These are phyloP conservation scores for Zizania palustris DNA, from an alignment of 202 grass and related monocot genomes.

Conservation along the genomic window DNA sequence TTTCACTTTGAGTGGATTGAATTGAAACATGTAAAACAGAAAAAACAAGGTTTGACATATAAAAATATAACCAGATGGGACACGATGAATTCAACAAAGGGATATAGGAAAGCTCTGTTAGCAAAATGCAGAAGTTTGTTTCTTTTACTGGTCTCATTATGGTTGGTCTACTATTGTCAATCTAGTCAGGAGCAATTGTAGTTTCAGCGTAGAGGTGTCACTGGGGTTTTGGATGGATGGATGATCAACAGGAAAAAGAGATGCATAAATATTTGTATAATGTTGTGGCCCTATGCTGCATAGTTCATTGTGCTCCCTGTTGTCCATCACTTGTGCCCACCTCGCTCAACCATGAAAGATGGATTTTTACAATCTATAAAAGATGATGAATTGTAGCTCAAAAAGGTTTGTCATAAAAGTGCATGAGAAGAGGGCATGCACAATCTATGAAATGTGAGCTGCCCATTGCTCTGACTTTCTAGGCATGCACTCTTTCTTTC, in stretches of 20 bases:
- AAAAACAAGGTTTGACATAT: not conserved
- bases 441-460: not conserved
- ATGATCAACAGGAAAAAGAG: not conserved
- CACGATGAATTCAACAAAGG: not conserved
- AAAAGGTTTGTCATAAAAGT: not conserved
- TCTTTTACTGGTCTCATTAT: not conserved
- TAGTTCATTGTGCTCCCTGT: not conserved
- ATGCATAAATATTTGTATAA: conserved; percentile 4
- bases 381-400: not conserved
- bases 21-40: not conserved
- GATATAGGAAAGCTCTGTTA: not conserved
- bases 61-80: not conserved
- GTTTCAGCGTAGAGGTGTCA: not conserved
- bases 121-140: not conserved
- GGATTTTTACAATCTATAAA: not conserved
- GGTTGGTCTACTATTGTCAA: not conserved
- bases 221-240: not conserved
- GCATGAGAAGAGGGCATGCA: not conserved
- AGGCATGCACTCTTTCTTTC: not conserved
- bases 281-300: not conserved
- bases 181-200: not conserved
- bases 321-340: no score
- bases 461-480: not conserved
- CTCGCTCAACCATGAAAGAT: not conserved
- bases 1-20: not conserved